These are phyloP conservation scores for Phallus indusiatus DNA, from an alignment of 768 basidiomycete species.

Conservation along the genomic window DNA sequence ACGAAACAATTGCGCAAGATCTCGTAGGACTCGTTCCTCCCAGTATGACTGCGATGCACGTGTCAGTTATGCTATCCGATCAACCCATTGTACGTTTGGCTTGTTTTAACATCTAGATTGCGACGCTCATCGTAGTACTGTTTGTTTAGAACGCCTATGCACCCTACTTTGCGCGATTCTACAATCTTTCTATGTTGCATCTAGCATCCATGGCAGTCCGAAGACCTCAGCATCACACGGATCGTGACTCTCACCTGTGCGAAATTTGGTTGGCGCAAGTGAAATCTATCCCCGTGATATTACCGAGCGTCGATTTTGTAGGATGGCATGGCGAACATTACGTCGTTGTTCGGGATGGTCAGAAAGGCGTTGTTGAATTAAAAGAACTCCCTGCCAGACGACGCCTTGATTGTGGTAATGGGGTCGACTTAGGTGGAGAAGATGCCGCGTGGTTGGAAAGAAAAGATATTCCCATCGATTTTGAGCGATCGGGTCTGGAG, in stretches of 20 bases:
- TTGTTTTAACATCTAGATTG: neutral
- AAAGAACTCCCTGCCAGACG: conserved; percentile 52
- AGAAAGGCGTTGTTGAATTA: conserved; percentile 27
- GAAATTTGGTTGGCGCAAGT: conserved; percentile 46
- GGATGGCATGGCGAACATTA: conserved; percentile 72
- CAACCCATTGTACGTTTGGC: conserved; percentile 35
- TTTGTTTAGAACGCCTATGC: conserved; percentile 44
- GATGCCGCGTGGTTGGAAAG: conserved; percentile 60
- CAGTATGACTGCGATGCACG: conserved; percentile 44
- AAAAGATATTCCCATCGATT: conserved; percentile 70
- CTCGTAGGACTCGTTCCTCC: conserved; percentile 30
- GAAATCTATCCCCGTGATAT: conserved; percentile 36
- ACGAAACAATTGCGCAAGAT: conserved; percentile 24
- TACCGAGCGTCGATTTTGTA: conserved; percentile 52
- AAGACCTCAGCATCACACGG: conserved; percentile 43
- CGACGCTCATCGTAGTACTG: neutral
- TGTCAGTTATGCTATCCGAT: conserved; percentile 42
- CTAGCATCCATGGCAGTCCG: conserved; percentile 37
- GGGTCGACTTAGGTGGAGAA: conserved; percentile 53
- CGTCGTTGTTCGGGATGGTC: conserved; percentile 39
- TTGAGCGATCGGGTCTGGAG: conserved; percentile 49
- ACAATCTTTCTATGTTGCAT: conserved; percentile 49
- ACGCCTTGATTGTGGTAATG: conserved; percentile 53
- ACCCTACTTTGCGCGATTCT: conserved; percentile 35
- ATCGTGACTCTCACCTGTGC: conserved; percentile 25